Evolutionary conservation across 1,284 basidiomycete genomes (phyloP).

Genomic region (Pulchroboletus neoregius): DNA sequence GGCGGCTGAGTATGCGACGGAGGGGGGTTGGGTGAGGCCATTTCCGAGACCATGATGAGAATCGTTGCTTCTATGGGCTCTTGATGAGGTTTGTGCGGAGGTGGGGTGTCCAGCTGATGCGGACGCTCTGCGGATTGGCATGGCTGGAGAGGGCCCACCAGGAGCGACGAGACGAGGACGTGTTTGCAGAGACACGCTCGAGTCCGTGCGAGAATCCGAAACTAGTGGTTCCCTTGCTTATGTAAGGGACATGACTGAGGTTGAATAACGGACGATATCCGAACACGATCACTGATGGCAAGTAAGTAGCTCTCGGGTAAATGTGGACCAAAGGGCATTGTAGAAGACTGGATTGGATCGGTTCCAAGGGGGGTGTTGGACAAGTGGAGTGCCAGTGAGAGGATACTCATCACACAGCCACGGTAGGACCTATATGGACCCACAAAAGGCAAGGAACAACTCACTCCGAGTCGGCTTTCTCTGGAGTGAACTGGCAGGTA

Average conservation of each 20-base stretch:
- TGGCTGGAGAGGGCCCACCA: slow-evolving; percentile 24
- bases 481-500: background rate
- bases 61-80: slow-evolving; percentile 48
- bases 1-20: slow-evolving; percentile 34
- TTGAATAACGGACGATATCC: no score
- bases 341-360: background rate
- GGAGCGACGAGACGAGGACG: slow-evolving; percentile 3
- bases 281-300: background rate
- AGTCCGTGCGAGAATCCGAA: slow-evolving; percentile 24
- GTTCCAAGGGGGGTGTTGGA: no score
- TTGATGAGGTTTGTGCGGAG: slow-evolving; percentile 27
- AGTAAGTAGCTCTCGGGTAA: background rate
- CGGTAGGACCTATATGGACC: slow-evolving; percentile 38
- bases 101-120: slow-evolving; percentile 38
- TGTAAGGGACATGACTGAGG: slow-evolving; percentile 19
- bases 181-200: slow-evolving; percentile 13
- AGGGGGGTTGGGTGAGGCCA: slow-evolving; percentile 32
- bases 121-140: slow-evolving; percentile 47
- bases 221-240: slow-evolving; percentile 15
- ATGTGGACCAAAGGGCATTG: background rate
- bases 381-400: background rate
- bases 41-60: slow-evolving; percentile 43
- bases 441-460: slow-evolving; percentile 29
- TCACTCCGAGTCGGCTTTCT: background rate
- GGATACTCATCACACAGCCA: slow-evolving; percentile 28